Base-by-base conservation (phyloP, 306 rosid species). In the Gastrolobium bilobum region DNA sequence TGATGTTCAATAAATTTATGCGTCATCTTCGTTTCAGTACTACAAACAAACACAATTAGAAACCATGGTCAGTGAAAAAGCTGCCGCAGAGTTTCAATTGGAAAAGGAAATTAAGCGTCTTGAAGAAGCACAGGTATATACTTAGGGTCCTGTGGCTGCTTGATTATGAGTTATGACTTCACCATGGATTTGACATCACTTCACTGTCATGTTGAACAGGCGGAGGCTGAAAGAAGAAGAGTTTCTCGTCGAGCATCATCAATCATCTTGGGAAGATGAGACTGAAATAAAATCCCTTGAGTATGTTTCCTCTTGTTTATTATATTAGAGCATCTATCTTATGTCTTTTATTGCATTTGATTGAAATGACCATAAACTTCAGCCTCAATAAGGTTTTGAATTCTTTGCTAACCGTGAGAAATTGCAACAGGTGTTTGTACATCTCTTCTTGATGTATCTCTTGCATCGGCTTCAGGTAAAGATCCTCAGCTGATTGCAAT, bases 31-130 rank as follows among this genome's bases (percentile, higher is more conserved):
- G 47, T 71, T 87, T 68, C 88, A 95, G 99, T 95, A 91, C 89
- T 91, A 95, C 92, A 95, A 95, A 87, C 99, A 95, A 93, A 95
- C 99, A 68, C 99, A 91, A 76, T 81, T 95, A 83, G 99, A 95
- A 88, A 89, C 98, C 84, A 87, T 93, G 98, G 94, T 86, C 76
- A 95, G 98, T 78, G 98, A 95, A 86, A 95, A 95, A 73, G 94
- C 99, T 57, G 99, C 99, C 2, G 82, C 97, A 33, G 98, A 93
- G 82, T 93, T 95, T 81, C 99, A 95, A 82, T 73, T 91, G 85
- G 98, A 95, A 86, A 95, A 95, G 93, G 99, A 95, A 89, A 81
- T 90, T 76, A 95, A 86, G 83, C 97, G 94, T 43, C 87, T 82
- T 81, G 91, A 90, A 73, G 99, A 95, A 81, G 90, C 90, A 71